Conservation (phyloP, 1,139 yeast species). For the Yamadazyma mexicana region DNA sequence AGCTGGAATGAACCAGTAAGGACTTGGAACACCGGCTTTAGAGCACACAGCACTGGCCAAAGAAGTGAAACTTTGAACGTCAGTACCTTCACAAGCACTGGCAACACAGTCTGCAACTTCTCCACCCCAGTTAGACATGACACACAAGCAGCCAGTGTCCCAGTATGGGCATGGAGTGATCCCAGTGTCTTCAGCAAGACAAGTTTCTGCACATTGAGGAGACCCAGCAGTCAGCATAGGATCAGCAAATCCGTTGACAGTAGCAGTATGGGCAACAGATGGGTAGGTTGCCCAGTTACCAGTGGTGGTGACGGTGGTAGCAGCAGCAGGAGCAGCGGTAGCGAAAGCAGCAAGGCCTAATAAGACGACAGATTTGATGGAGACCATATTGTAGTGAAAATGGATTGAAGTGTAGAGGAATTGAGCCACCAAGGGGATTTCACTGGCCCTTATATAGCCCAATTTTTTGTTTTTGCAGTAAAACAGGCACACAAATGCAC, state of each 20-base stretch:
- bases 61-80: conserved; percentile 25
- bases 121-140: conserved; percentile 31
- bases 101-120: conserved; percentile 32
- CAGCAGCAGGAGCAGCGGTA: conserved; percentile 9
- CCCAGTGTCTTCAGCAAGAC: conserved; percentile 34
- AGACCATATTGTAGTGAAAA: not conserved
- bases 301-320: conserved; percentile 11
- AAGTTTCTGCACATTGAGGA: conserved; percentile 45
- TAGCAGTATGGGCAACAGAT: conserved; percentile 47
- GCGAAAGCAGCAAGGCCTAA: conserved; percentile 6
- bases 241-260: conserved; percentile 54
- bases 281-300: conserved; percentile 37
- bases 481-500: too few relatives aligned
- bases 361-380: conserved; percentile 1
- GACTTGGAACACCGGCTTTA: conserved; percentile 24
- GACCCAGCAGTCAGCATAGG: conserved; percentile 34
- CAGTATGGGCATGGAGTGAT: conserved; percentile 47
- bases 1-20: conserved; percentile 22
- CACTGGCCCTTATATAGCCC: not conserved
- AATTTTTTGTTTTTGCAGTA: too few relatives aligned
- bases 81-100: conserved; percentile 26
- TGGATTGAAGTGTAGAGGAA: not conserved
- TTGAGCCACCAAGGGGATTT: not conserved
- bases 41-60: conserved; percentile 26
- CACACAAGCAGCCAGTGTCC: conserved; percentile 41